phyloP scores from a whole-genome alignment of 140 eudicot genomes.

The Senecio squalidus region DNA sequence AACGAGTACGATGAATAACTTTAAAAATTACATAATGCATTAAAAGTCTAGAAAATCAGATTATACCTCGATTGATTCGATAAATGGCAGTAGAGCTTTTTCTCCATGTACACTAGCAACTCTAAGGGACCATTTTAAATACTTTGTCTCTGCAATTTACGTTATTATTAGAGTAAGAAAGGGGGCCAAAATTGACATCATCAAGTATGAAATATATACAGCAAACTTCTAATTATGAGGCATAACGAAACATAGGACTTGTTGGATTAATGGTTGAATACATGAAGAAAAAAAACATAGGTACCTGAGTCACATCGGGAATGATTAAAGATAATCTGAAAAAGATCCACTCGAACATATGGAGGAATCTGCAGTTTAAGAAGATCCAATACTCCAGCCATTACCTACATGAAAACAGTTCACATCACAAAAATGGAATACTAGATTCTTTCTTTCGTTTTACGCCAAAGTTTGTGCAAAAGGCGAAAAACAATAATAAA shows the following conservation, averaged over 20 bases:
- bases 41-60: conserved; percentile 7
- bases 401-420: conserved; percentile 33
- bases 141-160: conserved; percentile 43
- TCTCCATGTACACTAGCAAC: conserved; percentile 63
- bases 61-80: conserved; percentile 51
- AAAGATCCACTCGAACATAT: conserved; percentile 60
- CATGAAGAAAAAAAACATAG: not conserved
- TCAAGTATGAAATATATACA: not conserved
- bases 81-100: conserved; percentile 57
- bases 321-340: conserved; percentile 45
- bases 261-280: not conserved
- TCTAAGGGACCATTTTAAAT: conserved; percentile 55
- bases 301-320: conserved; percentile 41
- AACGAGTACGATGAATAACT: too few species aligned
- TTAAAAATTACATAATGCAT: too few species aligned
- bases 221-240: not conserved
- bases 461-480: not conserved
- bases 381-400: conserved; percentile 51
- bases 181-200: not conserved
- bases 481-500: not conserved
- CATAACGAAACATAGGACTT: not conserved
- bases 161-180: not conserved
- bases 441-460: not conserved
- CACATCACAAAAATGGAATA: not conserved
- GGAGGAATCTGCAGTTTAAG: conserved; percentile 64